Percentiles rank a stretch among this genome's conserved stretches.
Conservation (phyloP, 768 basidiomycete species). For the Pulveroboletus sp. region DNA sequence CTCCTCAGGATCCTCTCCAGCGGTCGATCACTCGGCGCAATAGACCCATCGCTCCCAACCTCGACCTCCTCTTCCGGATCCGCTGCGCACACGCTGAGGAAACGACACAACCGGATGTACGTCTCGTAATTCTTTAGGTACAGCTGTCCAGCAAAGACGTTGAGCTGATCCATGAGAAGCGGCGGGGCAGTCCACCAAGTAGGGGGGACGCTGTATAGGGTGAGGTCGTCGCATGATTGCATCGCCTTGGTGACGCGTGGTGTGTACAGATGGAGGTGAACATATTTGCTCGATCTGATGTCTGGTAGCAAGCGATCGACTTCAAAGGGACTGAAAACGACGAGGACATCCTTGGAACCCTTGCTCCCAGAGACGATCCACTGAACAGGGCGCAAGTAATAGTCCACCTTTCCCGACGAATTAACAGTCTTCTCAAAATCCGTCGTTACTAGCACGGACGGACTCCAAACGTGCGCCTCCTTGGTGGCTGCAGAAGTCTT, state of each 20-base stretch:
- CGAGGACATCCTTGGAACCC: constrained; percentile 13
- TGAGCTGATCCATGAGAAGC: constrained; percentile 20
- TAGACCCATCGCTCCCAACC: constrained; percentile 20
- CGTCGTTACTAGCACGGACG: constrained; percentile 8
- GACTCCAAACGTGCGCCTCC: constrained; percentile 24
- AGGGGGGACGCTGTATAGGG: constrained; percentile 10
- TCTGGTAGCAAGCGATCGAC: constrained; percentile 35
- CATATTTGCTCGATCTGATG: constrained; percentile 31
- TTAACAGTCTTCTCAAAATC: constrained; percentile 18
- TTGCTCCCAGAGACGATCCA: constrained; percentile 24
- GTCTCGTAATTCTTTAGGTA: constrained; percentile 27
- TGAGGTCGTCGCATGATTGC: constrained; percentile 36
- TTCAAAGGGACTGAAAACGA: constrained; percentile 44
- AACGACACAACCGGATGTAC: constrained; percentile 26
- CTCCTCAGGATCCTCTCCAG: too few species aligned
- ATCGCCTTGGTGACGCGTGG: constrained; percentile 35
- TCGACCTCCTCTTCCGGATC: constrained; percentile 10
- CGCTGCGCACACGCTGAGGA: constrained; percentile 24
- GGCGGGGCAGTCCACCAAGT: background rate
- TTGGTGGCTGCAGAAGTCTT: constrained; percentile 3
- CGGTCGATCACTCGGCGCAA: constrained; percentile 15
- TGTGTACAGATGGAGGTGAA: constrained; percentile 42
- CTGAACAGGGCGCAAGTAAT: constrained; percentile 28
- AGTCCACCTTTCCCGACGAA: background rate
- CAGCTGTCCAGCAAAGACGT: constrained; percentile 33